These are phyloP conservation scores for Solanum chacoense DNA, from an alignment of 305 asterid genomes.

Conservation along the genomic window DNA sequence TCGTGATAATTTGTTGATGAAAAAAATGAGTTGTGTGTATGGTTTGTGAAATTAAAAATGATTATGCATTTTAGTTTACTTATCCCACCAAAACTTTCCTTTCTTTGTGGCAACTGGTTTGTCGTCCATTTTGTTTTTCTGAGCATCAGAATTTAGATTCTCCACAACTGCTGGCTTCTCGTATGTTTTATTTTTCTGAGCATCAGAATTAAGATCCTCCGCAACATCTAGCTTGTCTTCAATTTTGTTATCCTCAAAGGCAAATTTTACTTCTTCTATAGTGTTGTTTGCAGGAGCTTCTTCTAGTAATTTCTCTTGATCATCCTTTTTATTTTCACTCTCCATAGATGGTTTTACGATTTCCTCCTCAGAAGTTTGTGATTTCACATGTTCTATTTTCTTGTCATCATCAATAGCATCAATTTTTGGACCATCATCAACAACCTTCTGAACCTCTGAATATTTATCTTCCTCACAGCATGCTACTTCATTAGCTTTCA, in stretches of 20 bases:
- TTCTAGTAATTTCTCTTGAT: background rate
- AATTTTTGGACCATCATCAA: background rate
- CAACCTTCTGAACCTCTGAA: background rate
- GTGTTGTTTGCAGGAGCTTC: background rate
- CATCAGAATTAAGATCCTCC: background rate
- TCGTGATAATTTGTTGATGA: background rate
- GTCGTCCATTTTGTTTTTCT: background rate
- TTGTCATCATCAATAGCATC: background rate
- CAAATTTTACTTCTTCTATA: background rate
- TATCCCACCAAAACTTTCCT: slow-evolving; percentile 1
- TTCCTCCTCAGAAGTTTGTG: background rate
- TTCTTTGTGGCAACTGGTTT: background rate
- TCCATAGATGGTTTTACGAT: background rate
- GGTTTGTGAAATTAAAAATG: background rate
- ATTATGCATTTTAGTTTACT: background rate
- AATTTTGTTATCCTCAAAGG: background rate
- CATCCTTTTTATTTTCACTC: background rate
- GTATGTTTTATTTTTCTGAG: background rate
- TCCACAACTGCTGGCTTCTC: background rate
- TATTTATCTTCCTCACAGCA: background rate
- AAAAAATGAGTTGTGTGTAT: background rate
- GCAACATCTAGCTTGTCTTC: background rate
- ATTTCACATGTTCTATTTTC: background rate
- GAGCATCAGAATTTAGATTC: background rate
- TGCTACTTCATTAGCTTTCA: background rate